phyloP scores from a whole-genome alignment of 352 stramenopile species.

The Globisporangium cystogenes region DNA sequence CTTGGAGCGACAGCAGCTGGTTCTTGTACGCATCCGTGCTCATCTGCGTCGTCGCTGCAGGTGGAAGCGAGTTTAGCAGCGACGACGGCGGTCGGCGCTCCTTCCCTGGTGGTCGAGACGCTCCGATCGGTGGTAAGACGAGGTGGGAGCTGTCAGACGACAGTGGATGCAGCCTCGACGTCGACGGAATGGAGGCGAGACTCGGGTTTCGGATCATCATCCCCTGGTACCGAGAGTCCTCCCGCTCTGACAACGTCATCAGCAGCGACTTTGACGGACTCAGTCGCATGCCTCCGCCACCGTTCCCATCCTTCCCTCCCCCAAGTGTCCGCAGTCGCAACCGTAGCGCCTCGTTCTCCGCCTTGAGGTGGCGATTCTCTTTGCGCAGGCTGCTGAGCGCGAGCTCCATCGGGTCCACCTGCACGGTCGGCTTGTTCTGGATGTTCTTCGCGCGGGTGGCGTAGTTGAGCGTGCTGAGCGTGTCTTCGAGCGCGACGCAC shows the following conservation, averaged over 20 bases:
- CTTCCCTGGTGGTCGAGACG: slow-evolving; percentile 10
- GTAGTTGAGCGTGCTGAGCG: slow-evolving; percentile 83
- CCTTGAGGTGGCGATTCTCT: slow-evolving; percentile 51
- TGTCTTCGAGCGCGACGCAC: slow-evolving; percentile 51
- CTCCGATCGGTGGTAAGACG: slow-evolving; percentile 4
- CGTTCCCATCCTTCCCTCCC: slow-evolving; percentile 3
- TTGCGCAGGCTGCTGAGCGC: slow-evolving; percentile 53
- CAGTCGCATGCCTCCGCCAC: background rate
- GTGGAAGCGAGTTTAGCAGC: background rate
- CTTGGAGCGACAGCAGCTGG: slow-evolving; percentile 49
- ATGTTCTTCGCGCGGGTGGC: slow-evolving; percentile 83
- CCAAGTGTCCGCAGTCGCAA: slow-evolving; percentile 33
- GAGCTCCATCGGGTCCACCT: slow-evolving; percentile 60
- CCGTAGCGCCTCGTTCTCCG: slow-evolving; percentile 56
- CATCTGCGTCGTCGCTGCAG: slow-evolving; percentile 5
- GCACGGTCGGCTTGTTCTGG: slow-evolving; percentile 68
- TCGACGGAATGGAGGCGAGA: slow-evolving; percentile 20
- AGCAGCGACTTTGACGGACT: slow-evolving; percentile 7
- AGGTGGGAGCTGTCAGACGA: slow-evolving; percentile 7
- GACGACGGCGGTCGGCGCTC: slow-evolving; percentile 6
- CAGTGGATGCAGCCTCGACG: slow-evolving; percentile 23
- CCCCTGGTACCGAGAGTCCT: background rate
- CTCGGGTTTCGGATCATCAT: slow-evolving; percentile 10
- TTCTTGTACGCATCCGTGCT: slow-evolving; percentile 33
- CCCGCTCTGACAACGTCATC: background rate